Base-by-base conservation (phyloP, 179 eudicot species). In the Dionaea muscipula region DNA sequence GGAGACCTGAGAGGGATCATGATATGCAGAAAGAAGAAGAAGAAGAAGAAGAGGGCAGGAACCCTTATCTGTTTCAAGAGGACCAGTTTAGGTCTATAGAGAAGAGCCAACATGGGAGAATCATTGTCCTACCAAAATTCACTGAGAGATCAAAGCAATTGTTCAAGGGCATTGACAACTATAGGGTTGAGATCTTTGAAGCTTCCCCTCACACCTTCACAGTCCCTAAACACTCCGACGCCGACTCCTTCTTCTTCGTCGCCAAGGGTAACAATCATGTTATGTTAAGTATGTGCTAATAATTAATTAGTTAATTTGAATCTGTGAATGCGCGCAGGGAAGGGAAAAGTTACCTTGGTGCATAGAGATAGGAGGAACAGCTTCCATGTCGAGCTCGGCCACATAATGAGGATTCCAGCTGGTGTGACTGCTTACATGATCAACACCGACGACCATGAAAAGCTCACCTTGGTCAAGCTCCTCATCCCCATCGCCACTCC, bases 181-280 rank as follows among this genome's bases (percentile, higher is more conserved):
- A 31, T 49, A 80, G 95, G 55, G 69, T 89, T 35, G 48, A 67
- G 15, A 55, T 83, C 27, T 73, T 83, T 37, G 89, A 81, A 71
- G 76, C 86, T 27, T 66, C 81, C 33, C 97, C 97, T 40, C 82
- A 70, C 36, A 86, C 95, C 44, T 81, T 89, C 52, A 14, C 79
- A 7, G 51, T 71, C 0, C 97, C 95, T 25, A 71, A 59, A 2
- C 85, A 89, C 33, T 61, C 49, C 62, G 94, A 89, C 66, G 97
- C 94, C 22, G 86, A 89, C 16, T 38, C 51, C 28, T 9, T 86
- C 28, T 7, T 77, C 71, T 83, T 81, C 53, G 95, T 89, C 51
- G 81, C 77, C 4, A 62, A 69, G 2, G 95, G 95, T 85, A 47
- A n/a, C 10, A 14, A 18, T 22, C 23, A 28, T 7, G 0, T 1